These are phyloP conservation scores for Rubus idaeus DNA, from an alignment of 306 rosid species.

Conservation along the genomic window DNA sequence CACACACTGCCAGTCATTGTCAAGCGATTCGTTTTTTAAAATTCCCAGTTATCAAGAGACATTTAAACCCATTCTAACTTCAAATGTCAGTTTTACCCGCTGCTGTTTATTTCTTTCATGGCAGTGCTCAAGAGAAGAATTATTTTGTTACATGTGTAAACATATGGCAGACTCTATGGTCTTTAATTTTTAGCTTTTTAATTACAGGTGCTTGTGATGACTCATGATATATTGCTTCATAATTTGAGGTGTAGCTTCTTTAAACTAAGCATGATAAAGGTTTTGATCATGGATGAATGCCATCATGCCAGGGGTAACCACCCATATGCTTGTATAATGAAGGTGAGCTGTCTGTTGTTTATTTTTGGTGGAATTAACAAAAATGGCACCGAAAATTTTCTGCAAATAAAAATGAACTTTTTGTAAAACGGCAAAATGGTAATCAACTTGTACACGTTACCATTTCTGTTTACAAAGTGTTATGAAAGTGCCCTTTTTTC, in stretches of 20 bases:
- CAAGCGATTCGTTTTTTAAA: background rate
- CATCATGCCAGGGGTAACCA: constrained; percentile 75
- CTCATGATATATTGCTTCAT: constrained; percentile 66
- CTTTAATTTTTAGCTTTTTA: background rate
- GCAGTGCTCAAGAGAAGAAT: background rate
- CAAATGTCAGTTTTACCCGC: background rate
- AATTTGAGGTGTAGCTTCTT: constrained; percentile 71
- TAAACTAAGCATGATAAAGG: constrained; percentile 66
- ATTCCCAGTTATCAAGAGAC: background rate
- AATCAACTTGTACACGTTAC: too few species aligned
- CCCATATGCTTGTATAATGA: constrained; percentile 76
- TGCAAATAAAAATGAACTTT: too few species aligned
- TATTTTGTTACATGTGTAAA: background rate
- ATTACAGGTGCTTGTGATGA: constrained; percentile 82
- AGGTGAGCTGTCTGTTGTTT: constrained; percentile 44
- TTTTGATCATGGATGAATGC: constrained; percentile 83
- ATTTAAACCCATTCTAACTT: background rate
- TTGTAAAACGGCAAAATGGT: too few species aligned
- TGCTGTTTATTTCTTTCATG: background rate
- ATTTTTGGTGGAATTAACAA: background rate
- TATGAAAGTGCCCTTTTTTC: too few species aligned
- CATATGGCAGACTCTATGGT: background rate
- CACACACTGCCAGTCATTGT: background rate
- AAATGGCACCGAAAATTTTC: too few species aligned
- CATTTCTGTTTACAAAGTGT: too few species aligned